A percentile compares a stretch with the other conserved stretches of the same genome.
Conservation (phyloP, 78 protist species). For the Dictyostelium purpureum region DNA sequence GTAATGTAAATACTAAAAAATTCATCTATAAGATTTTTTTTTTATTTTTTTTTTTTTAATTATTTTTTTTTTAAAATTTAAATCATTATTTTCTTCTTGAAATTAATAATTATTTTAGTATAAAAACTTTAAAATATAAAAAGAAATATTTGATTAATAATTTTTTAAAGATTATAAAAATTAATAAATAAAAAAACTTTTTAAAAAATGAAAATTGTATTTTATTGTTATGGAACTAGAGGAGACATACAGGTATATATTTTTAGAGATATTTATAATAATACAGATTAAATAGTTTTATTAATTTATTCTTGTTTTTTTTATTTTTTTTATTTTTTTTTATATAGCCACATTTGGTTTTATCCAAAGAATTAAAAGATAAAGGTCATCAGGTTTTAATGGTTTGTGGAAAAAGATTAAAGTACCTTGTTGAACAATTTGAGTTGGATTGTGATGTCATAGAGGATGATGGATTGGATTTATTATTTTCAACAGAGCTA, state of each 20-base stretch:
- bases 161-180: too few relatives aligned
- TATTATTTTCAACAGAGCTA: background rate
- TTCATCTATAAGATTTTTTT: too few relatives aligned
- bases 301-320: too few relatives aligned
- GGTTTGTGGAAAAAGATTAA: background rate
- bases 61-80: too few relatives aligned
- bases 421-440: slow-evolving; percentile 24
- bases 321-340: too few relatives aligned
- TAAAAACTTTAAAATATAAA: too few relatives aligned
- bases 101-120: too few relatives aligned
- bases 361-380: slow-evolving; percentile 2
- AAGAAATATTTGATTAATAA: too few relatives aligned
- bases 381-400: slow-evolving; percentile 13
- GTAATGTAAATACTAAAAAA: too few relatives aligned
- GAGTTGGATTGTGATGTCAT: slow-evolving; percentile 7
- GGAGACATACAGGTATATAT: slow-evolving; percentile 26
- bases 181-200: background rate
- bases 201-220: slow-evolving; percentile 26
- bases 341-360: background rate
- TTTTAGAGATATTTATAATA: background rate
- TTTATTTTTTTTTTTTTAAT: too few relatives aligned
- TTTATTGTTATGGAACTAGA: slow-evolving; percentile 20
- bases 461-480: background rate
- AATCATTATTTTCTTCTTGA: too few relatives aligned
- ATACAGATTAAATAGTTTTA: too few relatives aligned